These are phyloP conservation scores for Kodamaea sp. DNA, from an alignment of 1,139 yeast species.

Conservation along the genomic window DNA sequence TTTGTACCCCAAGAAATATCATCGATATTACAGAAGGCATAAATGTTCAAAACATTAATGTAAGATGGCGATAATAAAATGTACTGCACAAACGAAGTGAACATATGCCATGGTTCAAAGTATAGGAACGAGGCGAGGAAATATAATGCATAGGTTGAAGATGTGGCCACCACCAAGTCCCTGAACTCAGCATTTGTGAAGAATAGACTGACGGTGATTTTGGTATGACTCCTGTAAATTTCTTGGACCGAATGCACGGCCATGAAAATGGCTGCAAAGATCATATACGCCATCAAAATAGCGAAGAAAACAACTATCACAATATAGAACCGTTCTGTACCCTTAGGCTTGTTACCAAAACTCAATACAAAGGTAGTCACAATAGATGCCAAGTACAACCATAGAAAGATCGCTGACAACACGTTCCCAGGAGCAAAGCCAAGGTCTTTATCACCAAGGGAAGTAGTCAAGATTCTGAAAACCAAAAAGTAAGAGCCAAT, in stretches of 20 bases:
- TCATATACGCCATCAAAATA: slow-evolving; percentile 85
- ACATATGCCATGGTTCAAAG: slow-evolving; percentile 56
- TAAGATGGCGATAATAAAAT: slow-evolving; percentile 49
- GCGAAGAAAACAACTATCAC: slow-evolving; percentile 90
- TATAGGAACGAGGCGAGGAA: slow-evolving; percentile 48
- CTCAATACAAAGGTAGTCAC: slow-evolving; percentile 89
- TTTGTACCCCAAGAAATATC: slow-evolving; percentile 56
- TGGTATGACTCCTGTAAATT: slow-evolving; percentile 31
- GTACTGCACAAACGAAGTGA: slow-evolving; percentile 48
- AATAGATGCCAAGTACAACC: slow-evolving; percentile 88
- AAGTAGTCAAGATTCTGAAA: slow-evolving; percentile 72
- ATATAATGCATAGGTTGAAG: slow-evolving; percentile 48
- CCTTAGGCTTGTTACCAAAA: slow-evolving; percentile 93
- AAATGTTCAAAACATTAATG: slow-evolving; percentile 49
- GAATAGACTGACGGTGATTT: slow-evolving; percentile 40
- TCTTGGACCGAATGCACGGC: slow-evolving; percentile 46
- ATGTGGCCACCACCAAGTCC: slow-evolving; percentile 50
- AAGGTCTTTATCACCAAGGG: slow-evolving; percentile 56
- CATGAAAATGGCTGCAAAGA: slow-evolving; percentile 60
- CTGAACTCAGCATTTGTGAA: slow-evolving; percentile 46
- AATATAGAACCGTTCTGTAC: slow-evolving; percentile 80
- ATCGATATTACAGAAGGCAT: slow-evolving; percentile 53
- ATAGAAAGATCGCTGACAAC: slow-evolving; percentile 76
- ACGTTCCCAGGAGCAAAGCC: slow-evolving; percentile 73
- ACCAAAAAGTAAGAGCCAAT: slow-evolving; percentile 80